Base-by-base conservation (phyloP, 768 basidiomycete genomes). In the Phanerochaete carnosa region DNA sequence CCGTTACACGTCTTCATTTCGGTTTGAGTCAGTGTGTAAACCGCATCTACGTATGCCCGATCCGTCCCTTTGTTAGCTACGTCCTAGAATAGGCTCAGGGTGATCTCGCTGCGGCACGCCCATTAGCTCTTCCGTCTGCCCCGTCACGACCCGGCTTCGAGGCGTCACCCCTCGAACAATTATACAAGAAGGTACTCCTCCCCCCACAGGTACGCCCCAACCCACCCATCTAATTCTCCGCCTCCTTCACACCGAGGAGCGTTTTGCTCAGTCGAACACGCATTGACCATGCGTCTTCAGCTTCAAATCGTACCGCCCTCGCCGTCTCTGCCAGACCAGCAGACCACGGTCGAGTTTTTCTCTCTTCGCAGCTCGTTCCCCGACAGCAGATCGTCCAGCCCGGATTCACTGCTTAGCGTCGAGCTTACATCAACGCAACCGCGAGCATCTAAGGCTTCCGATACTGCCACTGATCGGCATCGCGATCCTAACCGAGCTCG, bases 311-410 rank as follows among this genome's bases (percentile, higher is more conserved):
- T 25, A 3, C 33, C 35, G 13, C 54, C 54, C 13, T 39, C 54
- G 5, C 33, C 54, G 15, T 12, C 56, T 73, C 73, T 70, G 70
- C 69, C 70, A 65, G 72, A 84, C 66, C 81, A 83, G 75, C 76
- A 80, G 70, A 77, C 79, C 45, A 83, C 85, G 51, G 78, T 83
- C 77, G 83, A 84, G 69, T 85, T 83, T 77, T 80, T 87, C 65
- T 73, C 79, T 62, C 76, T 80, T 58, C 79, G 75, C 57, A 76
- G 70, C 62, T 76, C 79, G 32, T 64, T 74, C 55, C 70, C 75
- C 32, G 55, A 63, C 54, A 66, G 72, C 22, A 50, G 67, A 54
- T 62, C 56, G 51, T 63, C 66, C 64, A 64, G 51, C 64, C 73
- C 64, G 68, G n/a, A 32, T 11, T 23, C 35, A 5, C 26, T 35